Base-by-base conservation (phyloP, 176 grass and related monocot genomes). In the Calamus simplicifolius region DNA sequence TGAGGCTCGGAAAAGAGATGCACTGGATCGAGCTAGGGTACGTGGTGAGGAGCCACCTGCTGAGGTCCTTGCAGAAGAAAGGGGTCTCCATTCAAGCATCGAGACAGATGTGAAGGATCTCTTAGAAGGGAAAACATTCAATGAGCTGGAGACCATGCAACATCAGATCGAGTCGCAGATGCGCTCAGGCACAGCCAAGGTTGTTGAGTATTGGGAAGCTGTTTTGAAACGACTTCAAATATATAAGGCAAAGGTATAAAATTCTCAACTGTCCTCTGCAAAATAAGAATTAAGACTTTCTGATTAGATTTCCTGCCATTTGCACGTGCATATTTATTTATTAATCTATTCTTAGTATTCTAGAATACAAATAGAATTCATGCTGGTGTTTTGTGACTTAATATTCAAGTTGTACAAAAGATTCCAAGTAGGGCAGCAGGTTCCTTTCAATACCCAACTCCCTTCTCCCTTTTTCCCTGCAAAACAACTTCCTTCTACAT, bases 201-300 rank as follows among this genome's bases (percentile, higher is more conserved):
- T 98, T 64, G 93, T 98, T 67, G 93, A 98, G 68, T 98, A 98
- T 58, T 92, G 93, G 93, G 93, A 98, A 62, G 93, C 84, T 27
- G 85, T 98, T 68, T 73, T 98, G 56, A 92, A 98, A 60, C 79
- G 80, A 52, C 93, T 98, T 56, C 87, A 92, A 67, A 92, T 98
- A 81, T 98, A 89, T 35, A 98, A 92, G 72, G 87, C 84, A 69
- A 98, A 92, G 93, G 93, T 98, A 87, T 79, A 51, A 3, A 53
- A 59, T 84, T 25, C n/a, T 78, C 4, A 19, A 57, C 54, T 59
- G 25, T 56, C 50, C 29, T 43, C 35, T 2, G 3, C 35, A 43
- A 43, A 43, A 43, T 3, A 77, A 63, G 6, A 53, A 69, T 53
- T 54, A 63, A 51, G 18, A 57, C 1, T 73, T 12, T 59, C 56